These are phyloP conservation scores for Xylaria grammica DNA, from an alignment of 495 filamentous ascomycete genomes.

Conservation along the genomic window DNA sequence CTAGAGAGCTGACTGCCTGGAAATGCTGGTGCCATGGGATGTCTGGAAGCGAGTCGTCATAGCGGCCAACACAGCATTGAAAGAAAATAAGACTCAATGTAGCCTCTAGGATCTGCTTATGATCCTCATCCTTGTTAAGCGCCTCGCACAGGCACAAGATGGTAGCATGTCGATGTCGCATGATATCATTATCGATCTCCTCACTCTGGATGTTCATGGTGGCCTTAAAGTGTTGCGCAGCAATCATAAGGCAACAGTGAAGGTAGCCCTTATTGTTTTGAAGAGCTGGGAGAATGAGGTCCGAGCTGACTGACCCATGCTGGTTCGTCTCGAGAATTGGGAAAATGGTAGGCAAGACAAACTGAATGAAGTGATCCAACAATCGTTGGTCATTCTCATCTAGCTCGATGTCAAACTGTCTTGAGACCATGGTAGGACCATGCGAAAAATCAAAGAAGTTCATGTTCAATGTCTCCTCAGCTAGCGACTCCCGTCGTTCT, in stretches of 20 bases:
- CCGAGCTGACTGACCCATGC: constrained; percentile 73
- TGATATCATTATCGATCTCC: constrained; percentile 89
- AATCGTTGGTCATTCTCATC: constrained; percentile 86
- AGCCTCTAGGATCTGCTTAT: constrained; percentile 88
- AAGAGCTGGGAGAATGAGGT: constrained; percentile 82
- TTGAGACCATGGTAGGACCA: constrained; percentile 55
- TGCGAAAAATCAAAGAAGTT: constrained; percentile 80
- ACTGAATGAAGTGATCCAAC: constrained; percentile 89
- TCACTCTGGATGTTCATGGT: constrained; percentile 65
- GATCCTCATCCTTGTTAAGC: constrained; percentile 76
- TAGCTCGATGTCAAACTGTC: constrained; percentile 79
- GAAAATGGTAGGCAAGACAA: constrained; percentile 86
- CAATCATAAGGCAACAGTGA: constrained; percentile 93
- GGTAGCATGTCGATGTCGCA: constrained; percentile 88
- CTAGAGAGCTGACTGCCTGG: constrained; percentile 82
- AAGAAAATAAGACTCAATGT: constrained; percentile 97
- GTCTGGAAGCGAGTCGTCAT: constrained; percentile 86
- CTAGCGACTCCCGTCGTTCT: constrained; percentile 64
- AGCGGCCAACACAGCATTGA: constrained; percentile 87
- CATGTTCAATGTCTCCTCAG: constrained; percentile 69
- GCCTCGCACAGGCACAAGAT: constrained; percentile 87
- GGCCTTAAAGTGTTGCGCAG: constrained; percentile 92
- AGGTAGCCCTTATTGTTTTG: constrained; percentile 91
- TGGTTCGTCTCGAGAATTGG: constrained; percentile 90
- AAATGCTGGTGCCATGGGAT: constrained; percentile 98